Conservation (phyloP, 2,329 filamentous ascomycete genomes). For the Claviceps purpurea region DNA sequence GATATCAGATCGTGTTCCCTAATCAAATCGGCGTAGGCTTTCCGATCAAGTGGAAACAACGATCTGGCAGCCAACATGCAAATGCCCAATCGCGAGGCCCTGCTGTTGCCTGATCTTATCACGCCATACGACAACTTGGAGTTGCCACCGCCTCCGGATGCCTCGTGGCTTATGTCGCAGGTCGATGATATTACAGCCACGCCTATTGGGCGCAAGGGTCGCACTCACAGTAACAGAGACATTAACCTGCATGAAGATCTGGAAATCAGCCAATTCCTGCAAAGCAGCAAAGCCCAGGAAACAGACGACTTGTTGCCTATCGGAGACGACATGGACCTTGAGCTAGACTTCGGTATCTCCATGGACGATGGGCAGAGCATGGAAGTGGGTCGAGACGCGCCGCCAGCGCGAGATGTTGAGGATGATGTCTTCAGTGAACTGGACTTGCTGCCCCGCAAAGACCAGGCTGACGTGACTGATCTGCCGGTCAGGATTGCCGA, state of each 20-base stretch:
- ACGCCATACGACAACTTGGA: slow-evolving; percentile 77
- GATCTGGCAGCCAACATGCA: slow-evolving; percentile 78
- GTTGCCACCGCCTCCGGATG: slow-evolving; percentile 73
- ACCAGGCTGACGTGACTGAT: slow-evolving; percentile 40
- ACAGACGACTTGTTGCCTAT: slow-evolving; percentile 43
- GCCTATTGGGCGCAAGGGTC: slow-evolving; percentile 42
- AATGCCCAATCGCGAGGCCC: slow-evolving; percentile 68
- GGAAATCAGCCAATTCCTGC: slow-evolving; percentile 68
- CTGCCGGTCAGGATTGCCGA: slow-evolving; percentile 48
- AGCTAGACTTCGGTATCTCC: slow-evolving; percentile 63
- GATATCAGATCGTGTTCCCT: slow-evolving; percentile 13
- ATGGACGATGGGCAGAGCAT: slow-evolving; percentile 61
- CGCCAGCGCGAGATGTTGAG: slow-evolving; percentile 51
- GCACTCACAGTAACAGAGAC: slow-evolving; percentile 46
- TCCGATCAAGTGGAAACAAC: slow-evolving; percentile 86
- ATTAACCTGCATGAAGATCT: slow-evolving; percentile 59
- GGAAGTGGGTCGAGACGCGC: slow-evolving; percentile 82
- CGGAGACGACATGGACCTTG: slow-evolving; percentile 57
- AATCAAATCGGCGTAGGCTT: slow-evolving; percentile 48
- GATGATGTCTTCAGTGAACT: slow-evolving; percentile 57
- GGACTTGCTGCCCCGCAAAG: slow-evolving; percentile 42
- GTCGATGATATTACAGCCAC: slow-evolving; percentile 46
- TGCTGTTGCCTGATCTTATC: slow-evolving; percentile 82
- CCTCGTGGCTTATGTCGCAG: slow-evolving; percentile 69
- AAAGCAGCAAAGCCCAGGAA: slow-evolving; percentile 47